Base-by-base conservation (phyloP, 768 basidiomycete species). In the Tylopilus intermedius region DNA sequence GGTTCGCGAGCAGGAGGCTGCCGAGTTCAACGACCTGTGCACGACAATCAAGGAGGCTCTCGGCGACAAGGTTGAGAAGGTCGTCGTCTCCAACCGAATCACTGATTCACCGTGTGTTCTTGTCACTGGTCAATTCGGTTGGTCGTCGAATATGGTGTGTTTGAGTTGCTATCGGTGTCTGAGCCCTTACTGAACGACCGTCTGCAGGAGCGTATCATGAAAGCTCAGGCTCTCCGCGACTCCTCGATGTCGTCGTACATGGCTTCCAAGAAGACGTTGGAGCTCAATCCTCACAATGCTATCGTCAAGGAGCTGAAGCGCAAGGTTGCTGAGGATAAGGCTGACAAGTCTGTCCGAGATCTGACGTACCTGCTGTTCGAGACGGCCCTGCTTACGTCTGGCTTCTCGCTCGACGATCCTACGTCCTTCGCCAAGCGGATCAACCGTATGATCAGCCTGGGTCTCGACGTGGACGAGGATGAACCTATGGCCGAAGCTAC, bases 11-110 rank as follows among this genome's bases (percentile, higher is more conserved):
- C 81, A 84, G 57, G 92, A 95, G 73, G 82, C 78, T 24, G 75
- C 84, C 54, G 84, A 86, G 61, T 97, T 81, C 76, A 79, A 81
- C 65, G 92, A 93, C 56, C 82, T 99, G 53, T 94, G 92, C 83
- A 79, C 88, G 56, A 84, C 88, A 58, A 91, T 97, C 78, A 99
- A 97, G 83, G 95, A 99, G 64, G 90, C 90, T 52, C 93, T 99
- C 55, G 94, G 95, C 54, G 95, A 97, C 74, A 95, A 94, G 81
- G 94, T 99, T 58, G 96, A 99, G 82, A 99, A 99, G 81, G 95
- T 99, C 22, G 82, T 95, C 58, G 79, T 97, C 61, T 98, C 95
- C 43, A 97, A 95, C 83, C 92, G 95, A 73, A 95, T 99, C 77
- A 80, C 83, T 62, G 93, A 95, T 73, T 96, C 94, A 18, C 94